Base-by-base conservation (phyloP, 768 basidiomycete genomes). In the Lyophyllum decastes region DNA sequence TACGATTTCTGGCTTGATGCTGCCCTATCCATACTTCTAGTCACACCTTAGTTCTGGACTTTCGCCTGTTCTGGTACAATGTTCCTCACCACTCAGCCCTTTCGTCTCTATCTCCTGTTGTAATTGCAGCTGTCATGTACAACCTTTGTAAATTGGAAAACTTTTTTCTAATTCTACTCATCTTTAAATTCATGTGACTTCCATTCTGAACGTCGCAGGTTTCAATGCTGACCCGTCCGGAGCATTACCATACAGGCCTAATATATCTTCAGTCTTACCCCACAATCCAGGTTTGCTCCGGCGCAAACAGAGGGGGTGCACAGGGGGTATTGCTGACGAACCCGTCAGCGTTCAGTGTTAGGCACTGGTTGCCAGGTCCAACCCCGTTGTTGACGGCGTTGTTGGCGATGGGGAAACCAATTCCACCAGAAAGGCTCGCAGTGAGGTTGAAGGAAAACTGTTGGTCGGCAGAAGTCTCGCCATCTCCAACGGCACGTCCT, bases 401-500 rank as follows among this genome's bases (percentile, higher is more conserved):
- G 21, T 55, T 57, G 48, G 61, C 64, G 24, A 61, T 52, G 16
- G 68, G 62, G 44, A 70, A 70, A 2, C 64, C 66, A 27, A 69
- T 66, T 12, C 65, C 64, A 14, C 58, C 60, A 2, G 60, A 57
- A 35, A 64, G 45, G 34, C 50, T 61, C n/a, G 61, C 49, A 9
- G 58, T 65, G 11, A 57, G 49, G 44, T 70, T 60, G 41, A 68
- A 68, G 57, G 68, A 69, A 61, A 62, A 71, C 43, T 67, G 68
- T 33, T 69, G 65, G 44, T 68, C 65, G 8, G 58, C 52, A 7
- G 57, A 63, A 8, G 67, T 69, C 34, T 61, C 58, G 10, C 68
- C 68, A 43, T 68, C 70, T 21, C 68, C 70, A 1, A 55, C 68
- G 35, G 67, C 70, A 25, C 67, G 64, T 16, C 70, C 68, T 33